Conservation (phyloP, 108 stramenopile genomes). For the Discostella stelligeroides region DNA sequence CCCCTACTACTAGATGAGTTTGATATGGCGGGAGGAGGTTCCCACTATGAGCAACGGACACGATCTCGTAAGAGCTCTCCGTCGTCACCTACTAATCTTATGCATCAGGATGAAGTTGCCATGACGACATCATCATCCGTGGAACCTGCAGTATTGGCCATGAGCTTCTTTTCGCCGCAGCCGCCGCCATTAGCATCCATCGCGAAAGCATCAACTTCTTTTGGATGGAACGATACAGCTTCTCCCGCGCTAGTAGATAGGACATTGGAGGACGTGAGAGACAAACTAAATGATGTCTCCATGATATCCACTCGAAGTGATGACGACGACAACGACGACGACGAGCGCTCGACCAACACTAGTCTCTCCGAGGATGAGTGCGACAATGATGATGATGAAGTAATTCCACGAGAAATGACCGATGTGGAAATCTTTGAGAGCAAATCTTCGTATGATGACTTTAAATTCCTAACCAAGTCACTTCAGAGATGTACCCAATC, state of each 20-base stretch:
- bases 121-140: not conserved
- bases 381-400: conserved; percentile 9
- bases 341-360: conserved; percentile 6
- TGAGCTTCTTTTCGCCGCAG: not conserved
- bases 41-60: not conserved
- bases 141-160: not conserved
- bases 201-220: no score
- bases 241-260: no score
- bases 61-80: not conserved
- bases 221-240: no score
- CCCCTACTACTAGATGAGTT: not conserved
- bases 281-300: conserved; percentile 1
- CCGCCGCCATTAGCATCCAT: not conserved
- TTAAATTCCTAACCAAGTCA: conserved; percentile 65
- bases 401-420: conserved; percentile 12
- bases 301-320: conserved; percentile 15
- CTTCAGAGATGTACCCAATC: conserved; percentile 43
- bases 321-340: conserved; percentile 23
- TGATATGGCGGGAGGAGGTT: not conserved
- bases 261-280: no score
- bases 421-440: conserved; percentile 48
- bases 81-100: not conserved
- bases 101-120: not conserved
- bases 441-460: conserved; percentile 70
- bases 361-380: conserved; percentile 14